Evolutionary conservation across 352 stramenopile species (phyloP).

Genomic region (Phytopythium cucurbitacearum): DNA sequence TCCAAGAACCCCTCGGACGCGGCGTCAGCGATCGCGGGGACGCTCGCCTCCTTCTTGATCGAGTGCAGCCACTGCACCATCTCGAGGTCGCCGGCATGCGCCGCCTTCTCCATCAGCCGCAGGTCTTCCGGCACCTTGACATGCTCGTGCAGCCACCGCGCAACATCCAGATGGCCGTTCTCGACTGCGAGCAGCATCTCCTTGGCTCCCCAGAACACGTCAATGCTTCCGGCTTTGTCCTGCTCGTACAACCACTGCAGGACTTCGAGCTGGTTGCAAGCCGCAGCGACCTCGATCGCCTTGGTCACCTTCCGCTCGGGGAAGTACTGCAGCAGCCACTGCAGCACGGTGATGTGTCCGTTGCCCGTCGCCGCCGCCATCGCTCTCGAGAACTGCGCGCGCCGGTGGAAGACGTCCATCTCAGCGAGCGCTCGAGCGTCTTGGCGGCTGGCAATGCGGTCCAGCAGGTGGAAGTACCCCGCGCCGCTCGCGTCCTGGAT

Average conservation of each 20-base stretch:
- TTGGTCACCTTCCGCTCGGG: neutral
- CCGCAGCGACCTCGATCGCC: conserved; percentile 1
- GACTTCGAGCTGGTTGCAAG: neutral
- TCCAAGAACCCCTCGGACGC: conserved; percentile 16
- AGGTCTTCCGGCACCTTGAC: conserved; percentile 21
- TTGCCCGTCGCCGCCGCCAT: conserved; percentile 1
- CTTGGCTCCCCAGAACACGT: conserved; percentile 1
- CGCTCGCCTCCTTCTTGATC: conserved; percentile 8
- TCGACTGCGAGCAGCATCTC: conserved; percentile 3
- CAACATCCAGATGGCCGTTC: neutral
- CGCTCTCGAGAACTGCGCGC: conserved; percentile 14
- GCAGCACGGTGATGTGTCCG: conserved; percentile 10
- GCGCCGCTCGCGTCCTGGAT: neutral
- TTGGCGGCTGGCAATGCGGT: neutral
- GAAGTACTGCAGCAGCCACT: conserved; percentile 9
- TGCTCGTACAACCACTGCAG: conserved; percentile 2
- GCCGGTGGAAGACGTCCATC: conserved; percentile 10
- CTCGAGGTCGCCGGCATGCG: conserved; percentile 12
- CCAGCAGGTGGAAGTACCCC: conserved; percentile 3
- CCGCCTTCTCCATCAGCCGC: conserved; percentile 16
- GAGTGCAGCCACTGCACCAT: conserved; percentile 27
- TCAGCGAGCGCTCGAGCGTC: neutral
- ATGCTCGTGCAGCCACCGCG: conserved; percentile 16
- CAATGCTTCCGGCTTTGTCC: neutral
- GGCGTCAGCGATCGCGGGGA: conserved; percentile 13